Evolutionary conservation across 1,139 yeast species (phyloP).

Genomic region (Geotrichum histeridarum): DNA sequence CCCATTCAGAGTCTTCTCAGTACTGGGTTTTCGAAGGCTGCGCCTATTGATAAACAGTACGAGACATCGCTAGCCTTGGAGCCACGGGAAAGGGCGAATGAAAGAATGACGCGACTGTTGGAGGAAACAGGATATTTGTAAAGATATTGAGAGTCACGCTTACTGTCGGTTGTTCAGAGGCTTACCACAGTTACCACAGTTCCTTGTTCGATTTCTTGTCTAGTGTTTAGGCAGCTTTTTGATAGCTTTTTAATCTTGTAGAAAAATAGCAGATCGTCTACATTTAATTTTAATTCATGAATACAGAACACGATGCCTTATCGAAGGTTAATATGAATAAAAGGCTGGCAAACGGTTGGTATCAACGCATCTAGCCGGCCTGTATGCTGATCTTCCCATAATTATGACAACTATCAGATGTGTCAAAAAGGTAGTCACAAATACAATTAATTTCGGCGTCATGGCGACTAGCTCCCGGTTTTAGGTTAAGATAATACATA

Average conservation of each 20-base stretch:
- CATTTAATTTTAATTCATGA: too few relatives aligned
- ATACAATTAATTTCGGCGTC: too few relatives aligned
- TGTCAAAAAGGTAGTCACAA: too few relatives aligned
- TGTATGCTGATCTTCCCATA: too few relatives aligned
- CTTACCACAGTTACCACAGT: neutral
- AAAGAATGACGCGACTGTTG: constrained; percentile 29
- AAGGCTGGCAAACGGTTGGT: too few relatives aligned
- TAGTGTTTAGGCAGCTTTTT: neutral
- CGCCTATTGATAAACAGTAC: constrained; percentile 78
- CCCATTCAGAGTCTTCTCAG: constrained; percentile 61
- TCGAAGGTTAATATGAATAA: too few relatives aligned
- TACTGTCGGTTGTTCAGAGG: neutral
- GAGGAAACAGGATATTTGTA: constrained; percentile 34
- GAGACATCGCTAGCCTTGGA: constrained; percentile 68
- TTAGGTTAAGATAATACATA: too few relatives aligned
- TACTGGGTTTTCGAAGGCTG: constrained; percentile 55
- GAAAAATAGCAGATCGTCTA: too few relatives aligned
- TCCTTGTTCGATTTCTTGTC: neutral
- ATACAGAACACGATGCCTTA: too few relatives aligned
- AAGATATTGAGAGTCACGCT: neutral
- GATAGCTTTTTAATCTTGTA: neutral
- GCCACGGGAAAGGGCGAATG: constrained; percentile 50
- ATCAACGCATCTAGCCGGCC: too few relatives aligned
- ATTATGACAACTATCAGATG: too few relatives aligned
- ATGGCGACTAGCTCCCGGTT: too few relatives aligned